Evolutionary conservation across 495 filamentous ascomycete species (phyloP), one percentile per base, ranked within the genome.

Genomic region (Saxophila tyrrhenica): DNA sequence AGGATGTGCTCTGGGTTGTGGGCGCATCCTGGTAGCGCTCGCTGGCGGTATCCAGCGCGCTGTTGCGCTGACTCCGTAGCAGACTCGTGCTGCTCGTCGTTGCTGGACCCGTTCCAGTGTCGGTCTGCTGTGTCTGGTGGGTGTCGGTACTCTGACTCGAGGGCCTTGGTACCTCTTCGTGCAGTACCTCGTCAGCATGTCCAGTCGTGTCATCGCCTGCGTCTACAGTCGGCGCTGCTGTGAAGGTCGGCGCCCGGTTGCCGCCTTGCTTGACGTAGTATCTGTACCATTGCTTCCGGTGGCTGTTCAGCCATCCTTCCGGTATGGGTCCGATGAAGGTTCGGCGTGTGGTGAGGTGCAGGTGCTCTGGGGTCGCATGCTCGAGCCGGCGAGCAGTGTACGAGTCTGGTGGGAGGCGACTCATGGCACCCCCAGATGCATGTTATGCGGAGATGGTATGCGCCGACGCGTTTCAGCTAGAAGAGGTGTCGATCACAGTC

Each of bases 301-400:
- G 78, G 51, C 73, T 77, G 50, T 82, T 81, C 47, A 84, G 70
- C 82, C 82, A 85, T 49, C 80, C 81, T 58, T 79, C 75, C 3
- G 82, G 82, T 35, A 85, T 80, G 20, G 82, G 82, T 9, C 82
- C 82, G 58, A 85, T 83, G 65, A 85, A 85, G 62, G 75, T 78
- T 32, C 82, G 74, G 23, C 79, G 71, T 39, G 73, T 77, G 8
- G 82, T 85, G 57, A 82, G 67, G 62, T 84, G 73, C 25, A 85
- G 62, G 60, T 85, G 82, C 45, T 76, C 71, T 19, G 81, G 73
- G 47, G 75, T 80, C 24, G 80, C 75, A 72, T 85, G 78, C 60
- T 62, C 59, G 38, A 62, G 59, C 8, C 59, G 59, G 20, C 51
- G 55, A 17, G 63, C 60, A 13, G 67, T 70, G 52, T 66, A 66